Conservation (phyloP, 345 rosid species). For the Turritis glabra region DNA sequence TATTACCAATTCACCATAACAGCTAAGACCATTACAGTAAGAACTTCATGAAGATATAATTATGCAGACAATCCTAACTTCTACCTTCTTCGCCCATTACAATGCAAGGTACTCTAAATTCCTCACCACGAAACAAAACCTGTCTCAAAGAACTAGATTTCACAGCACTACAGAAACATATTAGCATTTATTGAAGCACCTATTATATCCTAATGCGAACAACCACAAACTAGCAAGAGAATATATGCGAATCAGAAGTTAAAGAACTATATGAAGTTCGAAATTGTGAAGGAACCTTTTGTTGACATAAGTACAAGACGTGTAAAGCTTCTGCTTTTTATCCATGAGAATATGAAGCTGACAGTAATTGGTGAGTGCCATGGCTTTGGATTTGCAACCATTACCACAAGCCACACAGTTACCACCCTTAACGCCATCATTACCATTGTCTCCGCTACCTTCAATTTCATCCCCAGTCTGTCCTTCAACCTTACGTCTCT, state of each 20-base stretch:
- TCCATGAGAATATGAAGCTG: conserved; percentile 84
- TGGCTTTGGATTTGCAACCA: conserved; percentile 78
- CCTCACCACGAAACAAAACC: not conserved
- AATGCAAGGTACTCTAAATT: not conserved
- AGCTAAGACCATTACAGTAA: not conserved
- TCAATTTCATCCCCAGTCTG: conserved; percentile 28
- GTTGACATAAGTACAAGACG: conserved; percentile 71
- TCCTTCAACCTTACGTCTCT: conserved; percentile 27
- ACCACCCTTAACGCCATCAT: conserved; percentile 5
- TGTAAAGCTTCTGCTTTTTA: conserved; percentile 89
- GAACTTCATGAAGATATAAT: not conserved
- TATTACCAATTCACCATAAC: not conserved
- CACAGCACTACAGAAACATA: not conserved
- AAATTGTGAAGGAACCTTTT: conserved; percentile 52
- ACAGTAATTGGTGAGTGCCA: conserved; percentile 84
- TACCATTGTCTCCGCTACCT: conserved; percentile 47
- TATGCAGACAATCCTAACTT: not conserved
- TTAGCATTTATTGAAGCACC: not conserved
- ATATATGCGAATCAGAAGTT: not conserved
- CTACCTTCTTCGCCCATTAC: not conserved
- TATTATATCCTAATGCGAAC: not conserved
- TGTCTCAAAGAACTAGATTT: not conserved
- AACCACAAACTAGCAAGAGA: not conserved
- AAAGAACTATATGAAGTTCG: not conserved
- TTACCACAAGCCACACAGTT: conserved; percentile 52